phyloP scores from a whole-genome alignment of 2,329 filamentous ascomycete species.

The Colletotrichum destructivum region DNA sequence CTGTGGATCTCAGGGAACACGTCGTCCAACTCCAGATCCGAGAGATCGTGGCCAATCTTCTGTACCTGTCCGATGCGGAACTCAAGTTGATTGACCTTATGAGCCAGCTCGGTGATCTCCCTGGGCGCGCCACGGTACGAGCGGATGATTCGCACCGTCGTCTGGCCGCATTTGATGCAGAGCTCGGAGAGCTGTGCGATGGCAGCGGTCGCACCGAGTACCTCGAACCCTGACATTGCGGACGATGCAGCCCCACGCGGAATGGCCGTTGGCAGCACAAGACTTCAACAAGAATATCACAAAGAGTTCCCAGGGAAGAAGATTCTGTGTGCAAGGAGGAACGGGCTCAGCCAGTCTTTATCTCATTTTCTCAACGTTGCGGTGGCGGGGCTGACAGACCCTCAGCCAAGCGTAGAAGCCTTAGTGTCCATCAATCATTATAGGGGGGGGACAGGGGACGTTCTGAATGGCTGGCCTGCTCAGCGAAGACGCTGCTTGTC shows the following conservation, averaged over 20 bases:
- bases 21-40: conserved; percentile 9
- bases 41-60: conserved; percentile 2
- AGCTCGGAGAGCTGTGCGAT: not conserved
- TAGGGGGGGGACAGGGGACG: not conserved
- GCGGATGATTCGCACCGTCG: not conserved
- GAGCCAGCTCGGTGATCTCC: not conserved
- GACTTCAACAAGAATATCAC: too few species aligned
- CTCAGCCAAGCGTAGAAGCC: not conserved
- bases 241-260: too few species aligned
- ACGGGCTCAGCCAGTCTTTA: not conserved
- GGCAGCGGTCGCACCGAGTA: not conserved
- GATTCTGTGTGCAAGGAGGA: not conserved
- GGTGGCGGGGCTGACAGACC: not conserved
- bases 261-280: too few species aligned
- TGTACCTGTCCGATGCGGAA: conserved; percentile 3
- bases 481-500: not conserved
- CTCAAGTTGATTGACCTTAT: not conserved
- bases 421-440: not conserved
- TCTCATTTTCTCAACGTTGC: not conserved
- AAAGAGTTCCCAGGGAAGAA: not conserved
- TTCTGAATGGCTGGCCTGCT: not conserved
- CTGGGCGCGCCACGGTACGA: conserved; percentile 8
- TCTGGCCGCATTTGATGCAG: conserved; percentile 3
- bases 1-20: conserved; percentile 9
- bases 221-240: not conserved